Base-by-base conservation (phyloP, 768 basidiomycete genomes). In the Xerocomellus amylosporus region DNA sequence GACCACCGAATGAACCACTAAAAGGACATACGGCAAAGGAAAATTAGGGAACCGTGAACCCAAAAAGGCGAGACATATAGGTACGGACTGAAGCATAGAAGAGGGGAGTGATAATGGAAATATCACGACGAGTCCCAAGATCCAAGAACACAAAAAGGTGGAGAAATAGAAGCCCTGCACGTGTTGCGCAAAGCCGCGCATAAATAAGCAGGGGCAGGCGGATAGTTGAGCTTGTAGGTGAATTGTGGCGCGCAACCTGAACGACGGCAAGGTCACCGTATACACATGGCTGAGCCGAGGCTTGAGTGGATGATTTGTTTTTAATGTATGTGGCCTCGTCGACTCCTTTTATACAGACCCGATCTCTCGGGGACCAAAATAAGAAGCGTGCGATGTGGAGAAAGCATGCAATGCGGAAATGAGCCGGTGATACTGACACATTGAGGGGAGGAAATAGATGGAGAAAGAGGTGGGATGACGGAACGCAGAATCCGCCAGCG, bases 361-460 rank as follows among this genome's bases (percentile, higher is more conserved):
- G 62, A 63, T 54, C 28, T 56, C 54, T 67, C 65, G 70, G 64
- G 61, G 24, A 59, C 61, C 70, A 67, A 63, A 58, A 65, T 64
- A 62, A 62, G 70, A 65, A 65, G 64, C 70, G 69, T 70, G 73
- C 72, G 64, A 66, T 65, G 63, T 65, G 66, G 71, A 66, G 74
- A 76, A 68, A 76, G 74, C 75, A 73, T 73, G 73, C 67, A 63
- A 64, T 69, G 67, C 53, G 59, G 62, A 63, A 63, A 61, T 61
- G 73, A 69, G 67, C 63, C 69, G 71, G 61, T 60, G 68, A 70
- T 76, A 76, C 63, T 76, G 75, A 71, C 71, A 76, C 75, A 71
- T 68, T 75, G 75, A 70, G 59, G 59, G 49, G 61, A 56, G 49
- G 60, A 68, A 61, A 65, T 60, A 63, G 56, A 63, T 46, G 62